phyloP scores from a whole-genome alignment of 1,139 yeast species.

The Hyphopichia fennica region DNA sequence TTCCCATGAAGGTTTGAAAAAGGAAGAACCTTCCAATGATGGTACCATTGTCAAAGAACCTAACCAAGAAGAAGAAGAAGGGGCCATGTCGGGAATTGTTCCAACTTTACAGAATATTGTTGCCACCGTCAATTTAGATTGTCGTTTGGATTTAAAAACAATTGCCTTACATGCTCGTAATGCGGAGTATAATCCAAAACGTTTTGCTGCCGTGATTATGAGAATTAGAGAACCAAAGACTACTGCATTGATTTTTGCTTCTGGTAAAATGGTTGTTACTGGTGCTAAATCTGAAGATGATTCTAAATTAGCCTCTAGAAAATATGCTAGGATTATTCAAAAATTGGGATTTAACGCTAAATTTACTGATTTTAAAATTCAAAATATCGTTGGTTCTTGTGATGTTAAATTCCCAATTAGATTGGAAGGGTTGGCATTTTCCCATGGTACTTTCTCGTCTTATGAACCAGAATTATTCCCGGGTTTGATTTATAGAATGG shows the following conservation, averaged over 20 bases:
- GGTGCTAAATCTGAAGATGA: conserved; percentile 99
- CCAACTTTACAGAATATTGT: conserved; percentile 97
- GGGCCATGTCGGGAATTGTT: conserved; percentile 86
- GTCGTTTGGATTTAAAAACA: conserved; percentile 92
- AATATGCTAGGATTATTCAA: conserved; percentile 96
- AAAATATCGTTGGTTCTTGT: conserved; percentile 97
- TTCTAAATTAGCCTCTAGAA: conserved; percentile 93
- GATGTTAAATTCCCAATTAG: conserved; percentile 98
- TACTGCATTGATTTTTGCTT: conserved; percentile 95
- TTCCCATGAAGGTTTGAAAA: conserved; percentile 19
- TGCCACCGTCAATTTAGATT: conserved; percentile 95
- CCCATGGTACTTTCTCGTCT: conserved; percentile 98
- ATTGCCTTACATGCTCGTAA: conserved; percentile 98
- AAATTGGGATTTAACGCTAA: conserved; percentile 95
- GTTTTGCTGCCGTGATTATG: conserved; percentile 99
- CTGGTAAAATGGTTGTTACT: conserved; percentile 99
- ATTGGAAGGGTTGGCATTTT: conserved; percentile 94
- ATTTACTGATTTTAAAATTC: conserved; percentile 96
- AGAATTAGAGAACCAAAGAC: conserved; percentile 99
- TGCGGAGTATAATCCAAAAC: conserved; percentile 96
- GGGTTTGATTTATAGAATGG: conserved; percentile 98
- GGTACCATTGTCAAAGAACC: conserved; percentile 33
- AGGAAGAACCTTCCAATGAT: conserved; percentile 24
- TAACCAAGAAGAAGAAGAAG: conserved; percentile 56
- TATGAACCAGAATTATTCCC: conserved; percentile 99